A percentile compares a stretch with the other conserved stretches of the same genome.
Conservation (phyloP, 148 eudicot genomes). For the Pharnaceum exiguum region DNA sequence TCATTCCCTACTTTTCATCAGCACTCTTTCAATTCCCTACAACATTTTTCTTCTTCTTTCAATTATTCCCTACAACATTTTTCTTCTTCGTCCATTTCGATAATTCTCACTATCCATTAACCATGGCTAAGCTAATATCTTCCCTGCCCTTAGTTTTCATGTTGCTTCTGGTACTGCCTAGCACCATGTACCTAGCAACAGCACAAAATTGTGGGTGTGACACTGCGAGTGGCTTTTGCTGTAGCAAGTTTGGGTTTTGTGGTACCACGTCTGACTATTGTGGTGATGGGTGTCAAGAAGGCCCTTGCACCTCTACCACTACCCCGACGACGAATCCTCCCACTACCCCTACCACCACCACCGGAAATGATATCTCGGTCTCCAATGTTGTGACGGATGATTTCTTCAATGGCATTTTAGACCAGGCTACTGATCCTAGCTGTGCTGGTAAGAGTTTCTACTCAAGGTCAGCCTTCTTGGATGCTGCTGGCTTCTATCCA, state of each 20-base stretch:
- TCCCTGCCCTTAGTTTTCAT: no score
- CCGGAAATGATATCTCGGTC: slow-evolving; percentile 21
- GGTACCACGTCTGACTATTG: slow-evolving; percentile 41
- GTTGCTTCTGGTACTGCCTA: no score
- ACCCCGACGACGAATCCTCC: no score
- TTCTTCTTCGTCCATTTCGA: no score
- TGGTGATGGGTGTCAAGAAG: slow-evolving; percentile 47
- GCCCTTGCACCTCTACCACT: slow-evolving; percentile 26
- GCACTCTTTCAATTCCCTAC: no score
- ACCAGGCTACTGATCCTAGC: slow-evolving; percentile 27
- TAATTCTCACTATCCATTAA: no score
- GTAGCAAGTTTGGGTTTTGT: slow-evolving; percentile 50
- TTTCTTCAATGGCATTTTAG: slow-evolving; percentile 42
- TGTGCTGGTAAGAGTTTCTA: slow-evolving; percentile 56
- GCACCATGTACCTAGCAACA: background rate
- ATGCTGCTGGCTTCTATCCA: slow-evolving; percentile 30
- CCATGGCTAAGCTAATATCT: no score
- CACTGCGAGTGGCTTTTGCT: slow-evolving; percentile 26
- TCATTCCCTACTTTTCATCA: no score
- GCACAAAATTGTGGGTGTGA: slow-evolving; percentile 45
- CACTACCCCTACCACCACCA: slow-evolving; percentile 1
- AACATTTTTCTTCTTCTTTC: no score
- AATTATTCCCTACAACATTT: no score
- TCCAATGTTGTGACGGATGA: slow-evolving; percentile 32
- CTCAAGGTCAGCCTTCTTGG: slow-evolving; percentile 33